Evolutionary conservation across 306 rosid species (phyloP), one percentile per base, ranked within the genome.

Genomic region (Gynostemma pentaphyllum): DNA sequence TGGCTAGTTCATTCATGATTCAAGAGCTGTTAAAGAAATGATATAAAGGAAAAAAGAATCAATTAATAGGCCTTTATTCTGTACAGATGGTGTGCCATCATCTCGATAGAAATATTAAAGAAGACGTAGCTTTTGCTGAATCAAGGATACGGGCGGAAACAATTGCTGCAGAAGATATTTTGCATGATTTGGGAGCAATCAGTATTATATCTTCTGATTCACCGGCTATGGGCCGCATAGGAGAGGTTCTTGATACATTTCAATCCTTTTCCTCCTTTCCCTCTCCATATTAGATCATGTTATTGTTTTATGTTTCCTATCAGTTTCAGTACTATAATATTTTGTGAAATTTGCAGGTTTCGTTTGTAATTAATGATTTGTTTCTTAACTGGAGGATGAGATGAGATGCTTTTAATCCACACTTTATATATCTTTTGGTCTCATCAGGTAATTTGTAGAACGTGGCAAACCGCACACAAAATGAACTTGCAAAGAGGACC

Each of bases 401-500:
- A 5, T 16, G 22, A n/a, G n/a, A n/a, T n/a, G n/a, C n/a, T 34
- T 44, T 39, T 6, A 49, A 29, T 50, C n/a, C n/a, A n/a, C n/a
- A n/a, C n/a, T 42, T 60, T 48, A 30, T 45, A 32, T 62, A 51
- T 62, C 41, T 9, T 64, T n/a, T 67, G 34, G 74, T 64, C 76
- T 42, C 65, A 2, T 41, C 81, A 92, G 99, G 99, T 92, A 72
- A 86, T 92, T 61, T 56, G 71, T 65, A 86, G 99, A 86, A 92
- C 99, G 19, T 92, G 99, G 99, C 99, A 92, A 81, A 92, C 99
- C 52, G 96, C 99, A 42, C 78, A 81, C 81, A 92, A 92, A 81
- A 88, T 92, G 99, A 92, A 92, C 82, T 74, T 78, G 49, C 85
- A 79, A 78, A 84, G 90, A 76, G 85, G 94, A 57, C 45, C 75